These are phyloP conservation scores for Plasmodium adleri DNA, from an alignment of 169 alveolate genomes.

Conservation along the genomic window DNA sequence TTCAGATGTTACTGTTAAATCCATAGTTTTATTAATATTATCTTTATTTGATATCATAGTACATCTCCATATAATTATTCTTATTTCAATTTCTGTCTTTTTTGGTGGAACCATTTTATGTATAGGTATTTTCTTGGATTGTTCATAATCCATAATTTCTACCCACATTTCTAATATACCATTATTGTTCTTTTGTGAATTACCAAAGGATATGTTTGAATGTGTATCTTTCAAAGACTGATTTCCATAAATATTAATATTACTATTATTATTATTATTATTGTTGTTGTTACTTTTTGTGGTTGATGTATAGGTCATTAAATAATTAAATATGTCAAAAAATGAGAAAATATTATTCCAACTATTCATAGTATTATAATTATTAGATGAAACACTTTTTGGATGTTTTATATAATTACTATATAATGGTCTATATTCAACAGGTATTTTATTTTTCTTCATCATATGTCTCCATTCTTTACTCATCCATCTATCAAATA, in stretches of 20 bases:
- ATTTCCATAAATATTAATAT: neutral
- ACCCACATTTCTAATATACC: constrained; percentile 90
- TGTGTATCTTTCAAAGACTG: neutral
- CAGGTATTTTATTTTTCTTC: constrained; percentile 89
- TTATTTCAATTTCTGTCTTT: constrained; percentile 87
- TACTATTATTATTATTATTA: neutral
- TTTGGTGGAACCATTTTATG: constrained; percentile 86
- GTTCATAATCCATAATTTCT: constrained; percentile 85
- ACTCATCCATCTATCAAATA: constrained; percentile 93
- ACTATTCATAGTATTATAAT: constrained; percentile 48
- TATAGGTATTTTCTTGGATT: constrained; percentile 85
- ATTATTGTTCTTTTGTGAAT: constrained; percentile 42
- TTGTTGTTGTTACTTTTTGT: neutral
- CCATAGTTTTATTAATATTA: constrained; percentile 81
- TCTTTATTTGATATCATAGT: constrained; percentile 64
- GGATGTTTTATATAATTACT: constrained; percentile 50
- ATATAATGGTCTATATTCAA: constrained; percentile 89
- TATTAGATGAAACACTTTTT: constrained; percentile 33
- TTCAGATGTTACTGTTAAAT: constrained; percentile 83
- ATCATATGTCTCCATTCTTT: constrained; percentile 91
- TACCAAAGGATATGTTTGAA: neutral
- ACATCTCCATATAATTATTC: constrained; percentile 85
- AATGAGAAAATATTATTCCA: constrained; percentile 73
- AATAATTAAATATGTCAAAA: constrained; percentile 45
- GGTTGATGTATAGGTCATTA: constrained; percentile 3